These are phyloP conservation scores for Lactarius hengduanensis DNA, from an alignment of 768 basidiomycete genomes.

Conservation along the genomic window DNA sequence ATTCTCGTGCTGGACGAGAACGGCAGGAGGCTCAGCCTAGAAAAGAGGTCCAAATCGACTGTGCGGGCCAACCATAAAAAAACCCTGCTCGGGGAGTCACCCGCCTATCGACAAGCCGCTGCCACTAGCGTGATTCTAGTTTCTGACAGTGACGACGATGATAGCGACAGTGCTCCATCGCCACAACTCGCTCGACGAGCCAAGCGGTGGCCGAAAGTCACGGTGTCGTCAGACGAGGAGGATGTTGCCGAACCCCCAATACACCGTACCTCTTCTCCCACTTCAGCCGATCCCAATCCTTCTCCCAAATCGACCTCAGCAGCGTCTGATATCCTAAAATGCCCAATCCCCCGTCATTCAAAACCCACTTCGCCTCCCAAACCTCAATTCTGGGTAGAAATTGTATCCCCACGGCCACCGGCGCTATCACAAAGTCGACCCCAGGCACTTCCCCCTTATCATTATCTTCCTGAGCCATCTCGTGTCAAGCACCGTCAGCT, in stretches of 20 bases:
- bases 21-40: conserved; percentile 58
- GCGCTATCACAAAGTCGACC: conserved; percentile 15
- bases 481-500: conserved; percentile 53
- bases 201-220: conserved; percentile 31
- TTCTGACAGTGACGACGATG: conserved; percentile 27
- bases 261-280: not conserved
- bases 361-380: not conserved
- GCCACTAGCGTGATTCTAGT: conserved; percentile 7
- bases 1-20: conserved; percentile 63
- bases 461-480: conserved; percentile 14
- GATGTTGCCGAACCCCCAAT: conserved; percentile 25
- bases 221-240: conserved; percentile 53
- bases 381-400: conserved; percentile 18
- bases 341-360: not conserved
- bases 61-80: conserved; percentile 38
- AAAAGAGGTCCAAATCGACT: conserved; percentile 54
- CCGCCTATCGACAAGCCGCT: conserved; percentile 15
- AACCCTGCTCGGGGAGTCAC: conserved; percentile 6
- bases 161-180: conserved; percentile 30
- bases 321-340: not conserved
- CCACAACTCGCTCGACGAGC: conserved; percentile 25
- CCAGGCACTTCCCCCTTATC: conserved; percentile 1
- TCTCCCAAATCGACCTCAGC: not conserved
- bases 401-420: conserved; percentile 1
- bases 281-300: not conserved